Percentiles rank a stretch among this genome's conserved stretches.
These are phyloP conservation scores for Microbotryomycetes sp. DNA, from an alignment of 1,284 basidiomycete genomes.

Conservation along the genomic window DNA sequence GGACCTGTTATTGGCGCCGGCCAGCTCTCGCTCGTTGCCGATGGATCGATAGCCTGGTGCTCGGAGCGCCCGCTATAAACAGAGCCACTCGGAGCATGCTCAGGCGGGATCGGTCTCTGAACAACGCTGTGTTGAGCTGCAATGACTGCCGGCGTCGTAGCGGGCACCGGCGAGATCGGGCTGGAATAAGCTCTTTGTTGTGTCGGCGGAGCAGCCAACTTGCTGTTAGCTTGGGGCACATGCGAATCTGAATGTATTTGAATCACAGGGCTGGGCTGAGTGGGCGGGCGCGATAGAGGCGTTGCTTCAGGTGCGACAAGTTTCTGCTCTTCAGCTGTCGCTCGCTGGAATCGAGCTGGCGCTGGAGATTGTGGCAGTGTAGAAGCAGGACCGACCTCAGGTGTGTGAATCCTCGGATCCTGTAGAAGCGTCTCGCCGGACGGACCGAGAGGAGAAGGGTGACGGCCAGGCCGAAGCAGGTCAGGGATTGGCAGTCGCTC, in stretches of 20 bases:
- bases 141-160: not conserved
- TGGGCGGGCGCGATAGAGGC: not conserved
- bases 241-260: not conserved
- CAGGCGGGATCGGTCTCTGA: not conserved
- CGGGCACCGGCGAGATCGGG: not conserved
- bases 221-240: too few species aligned
- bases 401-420: too few species aligned
- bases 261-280: not conserved
- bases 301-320: not conserved
- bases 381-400: not conserved
- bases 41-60: too few species aligned
- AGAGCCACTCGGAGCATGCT: not conserved
- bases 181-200: not conserved
- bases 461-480: constrained; percentile 1
- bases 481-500: constrained; percentile 5
- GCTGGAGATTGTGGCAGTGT: not conserved
- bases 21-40: too few species aligned
- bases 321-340: not conserved
- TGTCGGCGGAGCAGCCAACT: not conserved
- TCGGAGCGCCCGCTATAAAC: too few species aligned
- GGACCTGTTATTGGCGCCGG: too few species aligned
- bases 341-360: not conserved
- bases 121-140: not conserved
- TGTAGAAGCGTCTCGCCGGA: too few species aligned
- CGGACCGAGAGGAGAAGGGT: not conserved